Conservation (phyloP, 495 filamentous ascomycete species). For the Daldinia vernicosa region DNA sequence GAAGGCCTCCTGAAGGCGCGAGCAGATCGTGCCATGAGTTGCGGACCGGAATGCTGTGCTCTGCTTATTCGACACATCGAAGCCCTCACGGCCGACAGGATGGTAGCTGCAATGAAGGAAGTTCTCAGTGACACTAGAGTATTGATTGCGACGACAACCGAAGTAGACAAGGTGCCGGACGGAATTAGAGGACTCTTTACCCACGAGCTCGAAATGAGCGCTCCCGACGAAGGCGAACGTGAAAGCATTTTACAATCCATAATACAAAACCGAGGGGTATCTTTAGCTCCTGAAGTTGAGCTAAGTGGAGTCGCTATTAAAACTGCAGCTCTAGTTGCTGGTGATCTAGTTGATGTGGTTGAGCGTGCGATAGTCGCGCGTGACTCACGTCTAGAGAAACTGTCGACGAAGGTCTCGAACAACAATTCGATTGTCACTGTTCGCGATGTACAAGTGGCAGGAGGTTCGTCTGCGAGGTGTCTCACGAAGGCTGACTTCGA, state of each 20-base stretch:
- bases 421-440: conserved; percentile 63
- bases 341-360: conserved; percentile 92
- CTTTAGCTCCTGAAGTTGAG: conserved; percentile 80
- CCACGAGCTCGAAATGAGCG: conserved; percentile 92
- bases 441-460: conserved; percentile 87
- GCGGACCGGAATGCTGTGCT: conserved; percentile 83
- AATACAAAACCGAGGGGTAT: conserved; percentile 75
- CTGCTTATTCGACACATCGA: conserved; percentile 88
- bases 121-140: conserved; percentile 77
- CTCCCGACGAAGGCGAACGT: conserved; percentile 91
- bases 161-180: conserved; percentile 92
- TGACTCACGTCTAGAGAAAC: conserved; percentile 72
- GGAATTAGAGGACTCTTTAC: conserved; percentile 90
- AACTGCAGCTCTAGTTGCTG: conserved; percentile 94
- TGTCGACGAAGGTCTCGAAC: conserved; percentile 60
- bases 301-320: conserved; percentile 85
- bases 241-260: conserved; percentile 85
- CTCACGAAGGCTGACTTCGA: conserved; percentile 91
- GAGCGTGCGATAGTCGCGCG: conserved; percentile 84
- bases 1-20: conserved; percentile 88
- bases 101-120: conserved; percentile 82
- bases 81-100: conserved; percentile 87
- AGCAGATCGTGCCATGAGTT: conserved; percentile 86
- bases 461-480: conserved; percentile 78
- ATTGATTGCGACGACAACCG: conserved; percentile 90